Base-by-base conservation (phyloP, 495 filamentous ascomycete genomes). In the Penicillium cinerascens region DNA sequence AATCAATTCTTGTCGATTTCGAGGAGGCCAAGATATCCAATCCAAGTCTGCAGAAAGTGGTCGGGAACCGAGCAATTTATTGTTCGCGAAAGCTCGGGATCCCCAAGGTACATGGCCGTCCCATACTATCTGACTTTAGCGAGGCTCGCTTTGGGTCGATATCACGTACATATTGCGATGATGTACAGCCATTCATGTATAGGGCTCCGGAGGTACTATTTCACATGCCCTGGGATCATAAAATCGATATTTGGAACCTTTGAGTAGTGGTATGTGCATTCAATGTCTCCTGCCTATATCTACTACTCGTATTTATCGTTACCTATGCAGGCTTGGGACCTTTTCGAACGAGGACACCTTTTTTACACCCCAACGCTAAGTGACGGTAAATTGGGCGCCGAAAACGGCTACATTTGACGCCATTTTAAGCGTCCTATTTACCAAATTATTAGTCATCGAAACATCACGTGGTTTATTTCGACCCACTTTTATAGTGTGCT, bases 221-320 rank as follows among this genome's bases (percentile, higher is more conserved):
- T 16, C 53, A 57, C 4, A 68, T 69, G 42, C 51, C 55, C 29
- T 78, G 70, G 74, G 48, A 61, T 58, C 51, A 55, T 17, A 69
- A 64, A 29, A 54, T 76, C 27, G 72, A 76, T 57, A 72, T 75
- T 26, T 77, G 71, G 73, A 66, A 63, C 43, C 17, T 70, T 1
- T 76, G 64, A 3, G 65, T 69, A 23, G 55, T 79, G 55, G 75
- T 81, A 65, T 41, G 63, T 44, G 23, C 27, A 26, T 2, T 27
- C n/a, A n/a, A 36, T 43, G 35, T 29, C 36, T 42, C 50, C 9
- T 60, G n/a, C 52, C 29, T 42, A 26, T 7, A 2, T 22, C 7
- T 13, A 25, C 20, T 37, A n/a, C 23, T 23, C 6, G 3, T 23
- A 6, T 3, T 23, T 2, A 23, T 42, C 3, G 42, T 35, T 37